Evolutionary conservation across 805 yeast species (phyloP).

Genomic region (Diddensiella santjacobensis): DNA sequence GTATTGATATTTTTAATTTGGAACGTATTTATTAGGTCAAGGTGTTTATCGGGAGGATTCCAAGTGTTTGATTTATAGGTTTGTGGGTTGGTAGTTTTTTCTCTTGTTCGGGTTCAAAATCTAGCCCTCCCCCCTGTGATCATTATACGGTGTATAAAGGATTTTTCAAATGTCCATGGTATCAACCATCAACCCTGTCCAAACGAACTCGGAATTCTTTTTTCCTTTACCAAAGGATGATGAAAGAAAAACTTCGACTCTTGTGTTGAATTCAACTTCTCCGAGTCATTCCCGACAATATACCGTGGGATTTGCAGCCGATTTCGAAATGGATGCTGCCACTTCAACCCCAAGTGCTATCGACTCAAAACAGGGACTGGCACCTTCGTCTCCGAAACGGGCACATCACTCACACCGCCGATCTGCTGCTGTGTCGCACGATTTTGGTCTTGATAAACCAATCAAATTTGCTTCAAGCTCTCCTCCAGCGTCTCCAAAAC

Average conservation of each 20-base stretch:
- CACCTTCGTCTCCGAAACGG: conserved; percentile 8
- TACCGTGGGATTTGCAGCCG: conserved; percentile 4
- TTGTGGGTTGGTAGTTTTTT: too few relatives aligned
- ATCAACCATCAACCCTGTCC: conserved; percentile 10
- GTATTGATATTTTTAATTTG: too few relatives aligned
- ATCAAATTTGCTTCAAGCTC: background rate
- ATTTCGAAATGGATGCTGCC: background rate
- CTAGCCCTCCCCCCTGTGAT: too few relatives aligned
- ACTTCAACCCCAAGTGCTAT: conserved; percentile 1
- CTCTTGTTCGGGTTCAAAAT: too few relatives aligned
- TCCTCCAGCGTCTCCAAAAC: conserved; percentile 12
- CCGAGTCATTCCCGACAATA: conserved; percentile 11
- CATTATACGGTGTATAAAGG: too few relatives aligned
- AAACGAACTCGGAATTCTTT: conserved; percentile 9
- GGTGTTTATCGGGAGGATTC: too few relatives aligned
- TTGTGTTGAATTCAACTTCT: background rate
- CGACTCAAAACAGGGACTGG: conserved; percentile 1
- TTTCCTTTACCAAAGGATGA: conserved; percentile 13
- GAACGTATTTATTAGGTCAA: too few relatives aligned
- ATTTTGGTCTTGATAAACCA: conserved; percentile 49
- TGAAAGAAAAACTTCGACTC: background rate
- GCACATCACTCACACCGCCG: conserved; percentile 67
- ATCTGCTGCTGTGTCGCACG: conserved; percentile 86
- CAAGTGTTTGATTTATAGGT: too few relatives aligned
- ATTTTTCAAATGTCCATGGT: conserved; percentile 15